Evolutionary conservation across 2,329 filamentous ascomycete species (phyloP).

Genomic region (Claviceps humidiphila): DNA sequence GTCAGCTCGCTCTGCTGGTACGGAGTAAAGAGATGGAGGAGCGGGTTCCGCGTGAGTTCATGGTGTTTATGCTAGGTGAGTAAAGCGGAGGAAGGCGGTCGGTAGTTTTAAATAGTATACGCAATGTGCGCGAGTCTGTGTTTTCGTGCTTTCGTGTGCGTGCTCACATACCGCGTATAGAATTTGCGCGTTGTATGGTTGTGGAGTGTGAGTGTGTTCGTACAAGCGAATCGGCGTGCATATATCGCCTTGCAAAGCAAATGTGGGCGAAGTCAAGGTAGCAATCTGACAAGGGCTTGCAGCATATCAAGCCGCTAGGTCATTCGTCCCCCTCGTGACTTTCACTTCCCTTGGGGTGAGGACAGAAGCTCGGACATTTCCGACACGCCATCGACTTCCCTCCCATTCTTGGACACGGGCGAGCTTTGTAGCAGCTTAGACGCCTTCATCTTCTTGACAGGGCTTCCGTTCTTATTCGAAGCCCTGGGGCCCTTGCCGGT

Average conservation of each 20-base stretch:
- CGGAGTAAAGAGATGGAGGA: not conserved
- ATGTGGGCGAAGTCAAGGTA: not conserved
- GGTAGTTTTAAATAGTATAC: not conserved
- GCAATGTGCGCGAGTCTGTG: not conserved
- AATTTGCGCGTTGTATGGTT: too few relatives aligned
- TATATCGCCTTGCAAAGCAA: not conserved
- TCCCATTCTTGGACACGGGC: slow-evolving; percentile 35
- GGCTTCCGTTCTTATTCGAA: slow-evolving; percentile 23
- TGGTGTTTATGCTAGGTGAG: not conserved
- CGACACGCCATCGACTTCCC: slow-evolving; percentile 36
- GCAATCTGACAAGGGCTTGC: too few relatives aligned
- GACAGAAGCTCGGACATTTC: slow-evolving; percentile 45
- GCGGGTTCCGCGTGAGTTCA: not conserved
- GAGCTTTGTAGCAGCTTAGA: slow-evolving; percentile 35
- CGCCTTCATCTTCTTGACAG: slow-evolving; percentile 29
- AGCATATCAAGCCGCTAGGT: too few relatives aligned
- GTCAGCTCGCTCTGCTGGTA: not conserved
- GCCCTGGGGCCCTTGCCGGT: slow-evolving; percentile 18
- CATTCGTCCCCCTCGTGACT: too few relatives aligned
- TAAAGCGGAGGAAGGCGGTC: not conserved
- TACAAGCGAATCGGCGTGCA: too few relatives aligned
- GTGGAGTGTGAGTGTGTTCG: too few relatives aligned
- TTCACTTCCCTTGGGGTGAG: slow-evolving; percentile 30
- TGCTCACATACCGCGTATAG: too few relatives aligned
- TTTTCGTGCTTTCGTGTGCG: not conserved